A percentile compares a stretch with the other conserved stretches of the same genome.
phyloP scores from a whole-genome alignment of 495 filamentous ascomycete genomes.

The Penicillium salamii region DNA sequence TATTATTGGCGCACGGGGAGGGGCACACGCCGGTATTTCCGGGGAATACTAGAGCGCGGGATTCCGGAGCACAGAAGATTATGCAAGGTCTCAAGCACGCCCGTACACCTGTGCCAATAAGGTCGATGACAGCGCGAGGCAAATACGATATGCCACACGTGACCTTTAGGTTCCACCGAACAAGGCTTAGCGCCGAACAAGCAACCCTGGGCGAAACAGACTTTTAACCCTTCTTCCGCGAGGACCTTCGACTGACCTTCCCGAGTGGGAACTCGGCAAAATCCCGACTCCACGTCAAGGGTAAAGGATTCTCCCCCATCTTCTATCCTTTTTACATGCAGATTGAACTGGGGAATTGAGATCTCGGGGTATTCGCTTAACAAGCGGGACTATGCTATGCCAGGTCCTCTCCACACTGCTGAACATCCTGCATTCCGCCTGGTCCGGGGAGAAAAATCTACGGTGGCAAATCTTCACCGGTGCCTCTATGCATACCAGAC shows the following conservation, averaged over 20 bases:
- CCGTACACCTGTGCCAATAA: background rate
- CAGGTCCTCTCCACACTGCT: background rate
- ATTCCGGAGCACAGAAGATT: background rate
- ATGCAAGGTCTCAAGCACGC: background rate
- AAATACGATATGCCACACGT: background rate
- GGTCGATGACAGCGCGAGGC: background rate
- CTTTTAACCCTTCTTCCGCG: constrained; percentile 5
- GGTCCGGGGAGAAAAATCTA: constrained; percentile 13
- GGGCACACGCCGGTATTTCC: background rate
- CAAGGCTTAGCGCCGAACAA: background rate
- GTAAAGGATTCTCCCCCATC: constrained; percentile 24
- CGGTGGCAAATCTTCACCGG: constrained; percentile 11
- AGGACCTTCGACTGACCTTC: background rate
- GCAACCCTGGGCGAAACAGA: background rate
- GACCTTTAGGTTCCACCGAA: background rate
- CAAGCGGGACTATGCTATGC: constrained; percentile 6
- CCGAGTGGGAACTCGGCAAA: constrained; percentile 12
- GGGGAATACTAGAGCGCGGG: background rate
- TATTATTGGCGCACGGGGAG: background rate
- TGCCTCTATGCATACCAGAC: background rate
- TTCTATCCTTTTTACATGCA: background rate
- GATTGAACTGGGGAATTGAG: constrained; percentile 1
- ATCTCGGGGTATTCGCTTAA: constrained; percentile 8
- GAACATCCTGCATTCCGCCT: constrained; percentile 7
- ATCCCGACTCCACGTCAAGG: constrained; percentile 12